Evolutionary conservation across 1,139 yeast species (phyloP), one percentile per base, ranked within the genome.

Genomic region (Lodderomyces parapsilosis): DNA sequence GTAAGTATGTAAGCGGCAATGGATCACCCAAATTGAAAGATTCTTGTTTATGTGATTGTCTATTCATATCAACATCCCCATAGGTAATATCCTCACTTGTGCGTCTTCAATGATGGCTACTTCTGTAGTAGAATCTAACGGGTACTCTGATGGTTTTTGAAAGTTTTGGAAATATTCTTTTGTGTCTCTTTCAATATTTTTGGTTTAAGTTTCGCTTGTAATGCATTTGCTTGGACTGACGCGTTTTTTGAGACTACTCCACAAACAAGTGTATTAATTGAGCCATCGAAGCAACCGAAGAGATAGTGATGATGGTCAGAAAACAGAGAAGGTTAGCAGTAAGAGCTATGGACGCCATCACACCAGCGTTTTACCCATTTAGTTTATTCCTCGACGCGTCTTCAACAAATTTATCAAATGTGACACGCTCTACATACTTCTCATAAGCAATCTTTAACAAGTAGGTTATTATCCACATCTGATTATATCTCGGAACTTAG

Each of bases 1-100:
- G 27, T 23, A 57, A 56, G 46, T 68, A 68, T 6, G 70, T 68
- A 32, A 68, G 51, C 2, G 74, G 74, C 41, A 68, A 56, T 1
- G 74, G 74, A 3, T 66, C 70, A 1, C 74, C 73, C 33, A 66
- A 46, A 36, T 50, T 53, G 10, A 50, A 27, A 18, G 25, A 38
- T 30, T 47, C 51, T 18, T 39, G 22, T 32, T 43, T 45, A 7
- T 38, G 34, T 33, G 35, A 35, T 25, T 28, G 32, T 13, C 40
- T 27, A 14, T 33, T 34, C 37, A 34, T 34, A 34, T 34, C 27
- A 10, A 11, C 37, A 34, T 34, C 13, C n/a, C 10, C 4, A 10
- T 30, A 15, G 5, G 19, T 18, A 5, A 30, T n/a, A 30, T 15
- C 27, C 10, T 24, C 27, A 24, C 27, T 24, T 24, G n/a, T n/a